Conservation (phyloP, 768 basidiomycete species). For the Termitomyces sp. region DNA sequence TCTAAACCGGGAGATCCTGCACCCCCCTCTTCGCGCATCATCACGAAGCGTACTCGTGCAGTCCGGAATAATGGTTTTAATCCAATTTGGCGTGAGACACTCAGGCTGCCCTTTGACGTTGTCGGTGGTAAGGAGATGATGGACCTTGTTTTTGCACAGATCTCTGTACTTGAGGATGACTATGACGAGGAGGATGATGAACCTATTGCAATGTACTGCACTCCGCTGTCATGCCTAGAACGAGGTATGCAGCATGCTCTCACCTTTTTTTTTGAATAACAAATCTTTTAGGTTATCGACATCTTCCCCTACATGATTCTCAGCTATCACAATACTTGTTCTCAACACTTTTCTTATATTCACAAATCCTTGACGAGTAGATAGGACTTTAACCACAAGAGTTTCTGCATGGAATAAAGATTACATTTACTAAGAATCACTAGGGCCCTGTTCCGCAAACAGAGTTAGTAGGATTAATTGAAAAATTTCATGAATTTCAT, state of each 20-base stretch:
- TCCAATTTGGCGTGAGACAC: conserved; percentile 75
- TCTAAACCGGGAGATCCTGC: conserved; percentile 19
- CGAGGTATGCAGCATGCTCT: conserved; percentile 44
- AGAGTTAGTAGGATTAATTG: too few species aligned
- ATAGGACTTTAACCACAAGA: neutral
- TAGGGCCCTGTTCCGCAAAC: too few species aligned
- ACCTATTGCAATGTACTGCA: conserved; percentile 70
- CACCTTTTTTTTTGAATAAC: neutral
- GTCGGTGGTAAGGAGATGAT: conserved; percentile 69
- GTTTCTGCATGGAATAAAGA: neutral
- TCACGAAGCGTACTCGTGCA: conserved; percentile 43
- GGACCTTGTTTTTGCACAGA: conserved; percentile 80
- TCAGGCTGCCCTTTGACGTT: conserved; percentile 71
- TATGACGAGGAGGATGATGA: conserved; percentile 49
- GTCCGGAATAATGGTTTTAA: conserved; percentile 92
- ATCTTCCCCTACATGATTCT: conserved; percentile 84
- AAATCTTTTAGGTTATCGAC: conserved; percentile 64
- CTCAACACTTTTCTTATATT: conserved; percentile 85
- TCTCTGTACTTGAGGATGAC: conserved; percentile 67
- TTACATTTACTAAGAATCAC: neutral
- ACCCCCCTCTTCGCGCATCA: conserved; percentile 32
- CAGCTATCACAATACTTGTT: conserved; percentile 88
- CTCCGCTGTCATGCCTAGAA: conserved; percentile 64
- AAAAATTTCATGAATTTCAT: too few species aligned
- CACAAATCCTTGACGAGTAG: conserved; percentile 35